Percentiles rank a stretch among this genome's conserved stretches.
Conservation (phyloP, 2,329 filamentous ascomycete genomes). For the Neofusicoccum sp. region DNA sequence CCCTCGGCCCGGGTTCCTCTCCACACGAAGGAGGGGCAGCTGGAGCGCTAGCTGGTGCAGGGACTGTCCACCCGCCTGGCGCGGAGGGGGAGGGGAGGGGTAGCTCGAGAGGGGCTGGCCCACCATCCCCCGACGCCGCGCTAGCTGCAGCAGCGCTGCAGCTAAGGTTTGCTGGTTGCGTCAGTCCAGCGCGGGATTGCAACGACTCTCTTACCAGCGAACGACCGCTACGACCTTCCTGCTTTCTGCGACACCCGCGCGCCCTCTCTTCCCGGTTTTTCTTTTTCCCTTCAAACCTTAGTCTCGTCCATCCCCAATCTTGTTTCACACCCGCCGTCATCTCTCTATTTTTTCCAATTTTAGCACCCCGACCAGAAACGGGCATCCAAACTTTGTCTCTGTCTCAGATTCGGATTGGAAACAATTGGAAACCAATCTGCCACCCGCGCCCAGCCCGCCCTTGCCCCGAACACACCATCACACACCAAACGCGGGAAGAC, state of each 20-base stretch:
- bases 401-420: neutral
- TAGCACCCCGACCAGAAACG: neutral
- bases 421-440: too few species aligned
- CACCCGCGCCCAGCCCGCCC: too few species aligned
- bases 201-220: neutral
- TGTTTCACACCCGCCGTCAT: neutral
- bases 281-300: neutral
- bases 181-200: neutral
- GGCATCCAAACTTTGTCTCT: neutral
- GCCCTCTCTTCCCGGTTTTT: neutral
- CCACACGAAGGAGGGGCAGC: neutral
- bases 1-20: neutral
- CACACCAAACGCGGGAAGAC: too few species aligned
- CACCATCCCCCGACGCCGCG: neutral
- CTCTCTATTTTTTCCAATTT: neutral
- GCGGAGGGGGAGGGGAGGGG: neutral
- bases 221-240: neutral
- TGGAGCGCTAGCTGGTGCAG: neutral
- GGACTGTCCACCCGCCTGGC: neutral
- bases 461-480: neutral
- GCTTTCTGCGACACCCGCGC: neutral
- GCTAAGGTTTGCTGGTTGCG: neutral
- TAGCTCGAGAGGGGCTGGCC: neutral
- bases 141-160: neutral
- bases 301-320: neutral